Evolutionary conservation across 2,329 filamentous ascomycete species (phyloP).

Genomic region (Colletotrichum horii): DNA sequence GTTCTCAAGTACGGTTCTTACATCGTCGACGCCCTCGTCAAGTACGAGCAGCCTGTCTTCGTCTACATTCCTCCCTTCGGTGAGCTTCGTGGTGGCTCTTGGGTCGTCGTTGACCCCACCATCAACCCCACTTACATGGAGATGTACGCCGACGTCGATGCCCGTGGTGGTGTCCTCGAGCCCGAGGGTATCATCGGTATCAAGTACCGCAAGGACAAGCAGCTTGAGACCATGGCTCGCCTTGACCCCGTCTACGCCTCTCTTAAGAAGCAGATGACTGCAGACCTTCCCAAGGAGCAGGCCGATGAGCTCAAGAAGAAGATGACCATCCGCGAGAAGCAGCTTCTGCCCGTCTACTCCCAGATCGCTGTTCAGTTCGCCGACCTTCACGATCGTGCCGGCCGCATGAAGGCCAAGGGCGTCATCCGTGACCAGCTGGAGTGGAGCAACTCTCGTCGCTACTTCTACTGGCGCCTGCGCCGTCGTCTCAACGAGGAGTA

Average conservation of each 20-base stretch:
- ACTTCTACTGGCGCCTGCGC: conserved; percentile 99
- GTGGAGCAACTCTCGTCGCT: conserved; percentile 89
- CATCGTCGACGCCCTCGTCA: conserved; percentile 97
- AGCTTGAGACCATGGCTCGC: conserved; percentile 96
- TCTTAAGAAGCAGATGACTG: conserved; percentile 79
- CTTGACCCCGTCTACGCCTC: conserved; percentile 83
- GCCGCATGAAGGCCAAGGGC: conserved; percentile 98
- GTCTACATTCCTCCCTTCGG: conserved; percentile 98
- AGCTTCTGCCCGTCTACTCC: conserved; percentile 88
- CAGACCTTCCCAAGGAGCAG: conserved; percentile 75
- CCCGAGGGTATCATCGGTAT: conserved; percentile 98
- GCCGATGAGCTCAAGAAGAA: conserved; percentile 80
- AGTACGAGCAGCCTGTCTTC: conserved; percentile 98
- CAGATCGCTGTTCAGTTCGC: conserved; percentile 98
- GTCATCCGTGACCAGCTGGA: conserved; percentile 83
- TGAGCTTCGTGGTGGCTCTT: conserved; percentile 97
- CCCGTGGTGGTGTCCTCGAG: conserved; percentile 95
- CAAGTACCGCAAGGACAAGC: conserved; percentile 97
- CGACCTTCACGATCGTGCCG: conserved; percentile 94
- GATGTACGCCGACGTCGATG: conserved; percentile 97
- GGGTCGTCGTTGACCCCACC: conserved; percentile 98
- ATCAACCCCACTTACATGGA: conserved; percentile 98
- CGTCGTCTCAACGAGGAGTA: conserved; percentile 97
- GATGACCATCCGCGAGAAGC: conserved; percentile 85
- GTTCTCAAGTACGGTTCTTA: conserved; percentile 99